These are phyloP conservation scores for Cordia subcordata DNA, from an alignment of 257 asterid genomes.

Conservation along the genomic window DNA sequence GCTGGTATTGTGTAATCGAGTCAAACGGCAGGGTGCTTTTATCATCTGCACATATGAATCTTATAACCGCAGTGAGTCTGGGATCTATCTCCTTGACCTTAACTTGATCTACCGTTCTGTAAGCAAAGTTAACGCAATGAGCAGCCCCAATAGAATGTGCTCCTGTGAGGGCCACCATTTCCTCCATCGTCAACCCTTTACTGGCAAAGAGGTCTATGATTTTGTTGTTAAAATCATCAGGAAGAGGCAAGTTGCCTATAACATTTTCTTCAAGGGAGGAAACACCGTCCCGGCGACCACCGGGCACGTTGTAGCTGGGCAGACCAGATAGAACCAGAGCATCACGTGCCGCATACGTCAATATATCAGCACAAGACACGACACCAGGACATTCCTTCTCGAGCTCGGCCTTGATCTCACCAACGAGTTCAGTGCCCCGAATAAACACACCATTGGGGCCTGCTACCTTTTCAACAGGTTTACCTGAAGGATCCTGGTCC, in stretches of 20 bases:
- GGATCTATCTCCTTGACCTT: constrained; percentile 36
- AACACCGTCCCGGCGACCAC: constrained; percentile 47
- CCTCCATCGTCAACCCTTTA: constrained; percentile 48
- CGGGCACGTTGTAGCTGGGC: constrained; percentile 29
- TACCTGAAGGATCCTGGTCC: constrained; percentile 42
- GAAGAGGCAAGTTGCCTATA: constrained; percentile 27
- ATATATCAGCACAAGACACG: constrained; percentile 61
- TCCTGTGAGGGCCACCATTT: constrained; percentile 46
- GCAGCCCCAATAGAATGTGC: constrained; percentile 61
- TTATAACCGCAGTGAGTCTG: constrained; percentile 27
- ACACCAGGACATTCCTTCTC: constrained; percentile 54
- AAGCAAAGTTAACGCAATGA: constrained; percentile 37
- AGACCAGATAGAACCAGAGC: constrained; percentile 47
- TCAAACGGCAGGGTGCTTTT: constrained; percentile 37
- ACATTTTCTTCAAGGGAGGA: constrained; percentile 43
- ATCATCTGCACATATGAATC: constrained; percentile 25
- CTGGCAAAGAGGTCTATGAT: constrained; percentile 23
- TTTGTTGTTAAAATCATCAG: constrained; percentile 23
- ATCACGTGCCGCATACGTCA: constrained; percentile 48
- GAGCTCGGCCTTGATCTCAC: constrained; percentile 35
- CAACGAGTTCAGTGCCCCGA: constrained; percentile 41
- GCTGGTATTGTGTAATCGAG: constrained; percentile 38
- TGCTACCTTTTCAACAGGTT: constrained; percentile 47
- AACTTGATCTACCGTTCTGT: constrained; percentile 19
- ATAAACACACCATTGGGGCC: constrained; percentile 33